Evolutionary conservation across 768 basidiomycete genomes (phyloP), one percentile per base, ranked within the genome.

Genomic region (Amyloporia xantha): DNA sequence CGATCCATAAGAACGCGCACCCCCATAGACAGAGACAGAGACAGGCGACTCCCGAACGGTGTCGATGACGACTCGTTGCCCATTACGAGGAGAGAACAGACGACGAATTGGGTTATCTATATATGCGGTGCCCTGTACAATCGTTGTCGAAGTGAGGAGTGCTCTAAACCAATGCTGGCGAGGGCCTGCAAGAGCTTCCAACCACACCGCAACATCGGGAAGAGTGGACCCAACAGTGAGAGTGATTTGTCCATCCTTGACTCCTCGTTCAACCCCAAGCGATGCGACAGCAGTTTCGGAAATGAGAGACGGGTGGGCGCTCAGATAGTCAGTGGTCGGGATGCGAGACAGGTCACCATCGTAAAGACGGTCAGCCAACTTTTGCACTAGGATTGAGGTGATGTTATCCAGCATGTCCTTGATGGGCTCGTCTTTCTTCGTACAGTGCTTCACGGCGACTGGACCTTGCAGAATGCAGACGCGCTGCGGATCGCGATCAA

Each of bases 381-480:
- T 88, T 59, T 82, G 65, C 47, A 89, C 80, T 48, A 99, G 87
- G 13, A 73, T 69, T 13, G 77, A 68, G 58, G 91, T 86, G 68
- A 98, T 86, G 68, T 85, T 86, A 45, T 91, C 93, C 43, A 99
- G 78, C 47, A 99, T 73, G 25, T 95, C 88, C 58, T 85, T 88
- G 65, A 98, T 86, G 5, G 96, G 93, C 67, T 95, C 91, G 60
- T 99, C 92, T 67, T 92, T 95, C 60, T 82, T 72, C 36, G 72
- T 81, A 7, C 91, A 82, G 67, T 91, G 83, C 67, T 89, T 93
- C 53, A 81, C 91, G 1, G 96, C 93, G 43, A 99, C 86, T 12
- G 96, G 96, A 19, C 96, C 96, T 69, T 96, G 93, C 45, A 99
- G 80, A 58, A 99, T 95, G 62, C 92, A 95, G 23, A 98, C 94